Evolutionary conservation across 2,329 filamentous ascomycete species (phyloP), one percentile per base, ranked within the genome.

Genomic region (Neonectria neomacrospora): DNA sequence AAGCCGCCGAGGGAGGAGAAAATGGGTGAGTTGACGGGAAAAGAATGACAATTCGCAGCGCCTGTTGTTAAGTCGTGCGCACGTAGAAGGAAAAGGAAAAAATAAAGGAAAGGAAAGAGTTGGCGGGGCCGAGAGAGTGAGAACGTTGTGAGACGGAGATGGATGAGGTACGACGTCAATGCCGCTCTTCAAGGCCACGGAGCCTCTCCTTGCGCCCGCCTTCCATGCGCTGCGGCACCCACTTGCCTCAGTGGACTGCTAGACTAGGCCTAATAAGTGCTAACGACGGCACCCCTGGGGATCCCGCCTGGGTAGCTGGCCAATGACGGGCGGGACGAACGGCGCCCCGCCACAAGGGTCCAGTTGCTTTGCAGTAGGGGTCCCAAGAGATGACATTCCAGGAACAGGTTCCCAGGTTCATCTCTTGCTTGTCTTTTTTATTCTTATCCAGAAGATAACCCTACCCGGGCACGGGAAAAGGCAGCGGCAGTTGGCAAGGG

Each of bases 1-100:
- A 55, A 58, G 59, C 44, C 57, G 51, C 58, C 53, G 59, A 54
- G 56, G 55, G 22, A 42, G 50, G 52, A 55, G 37, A 53, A 45
- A 58, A 44, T 16, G 28, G 14, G 18, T 26, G 23, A 51, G 41
- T 37, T 54, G 28, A 39, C 12, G 28, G 28, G 23, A 41, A 51
- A 54, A 26, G 51, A 54, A 48, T 41, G 48, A 37, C 54, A 41
- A 34, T 12, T 32, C 23, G 45, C 32, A 23, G 34, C 34, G 28
- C 55, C 39, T 20, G 18, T 7, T 10, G 23, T 59, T 32, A 54
- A 52, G 30, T 11, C 28, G 57, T 32, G 42, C 34, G 26, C 58
- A 62, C 62, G 58, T 6, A 51, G 30, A 60, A 52, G 30, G 41
- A 20, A 58, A 44, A n/a, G 20, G 53, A 12, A 41, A 14, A 20